These are phyloP conservation scores for Platanthera guangdongensis DNA, from an alignment of 106 monocot species.

Conservation along the genomic window DNA sequence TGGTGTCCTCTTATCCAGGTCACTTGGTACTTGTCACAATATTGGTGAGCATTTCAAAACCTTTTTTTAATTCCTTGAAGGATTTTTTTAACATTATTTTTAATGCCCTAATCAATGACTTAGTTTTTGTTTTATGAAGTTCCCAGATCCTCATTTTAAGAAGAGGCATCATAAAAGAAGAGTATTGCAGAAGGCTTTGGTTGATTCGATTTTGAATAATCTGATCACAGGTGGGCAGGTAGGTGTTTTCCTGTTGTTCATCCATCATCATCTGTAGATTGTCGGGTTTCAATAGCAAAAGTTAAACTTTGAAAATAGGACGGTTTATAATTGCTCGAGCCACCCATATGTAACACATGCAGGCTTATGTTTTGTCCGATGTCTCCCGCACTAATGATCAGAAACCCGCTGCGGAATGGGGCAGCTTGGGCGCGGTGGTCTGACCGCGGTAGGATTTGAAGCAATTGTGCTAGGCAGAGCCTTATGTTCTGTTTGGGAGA, in stretches of 20 bases:
- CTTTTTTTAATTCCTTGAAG: not conserved
- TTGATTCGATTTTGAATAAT: slow-evolving; percentile 67
- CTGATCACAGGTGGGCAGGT: slow-evolving; percentile 64
- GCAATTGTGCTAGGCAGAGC: too few species aligned
- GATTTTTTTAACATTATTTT: not conserved
- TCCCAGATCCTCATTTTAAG: slow-evolving; percentile 93
- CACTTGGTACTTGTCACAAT: slow-evolving; percentile 67
- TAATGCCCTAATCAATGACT: slow-evolving; percentile 3
- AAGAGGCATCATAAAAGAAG: slow-evolving; percentile 88
- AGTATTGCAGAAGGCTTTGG: slow-evolving; percentile 55
- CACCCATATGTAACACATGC: not conserved
- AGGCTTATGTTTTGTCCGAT: too few species aligned
- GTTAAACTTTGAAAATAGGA: not conserved
- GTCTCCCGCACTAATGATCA: too few species aligned
- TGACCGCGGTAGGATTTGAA: too few species aligned
- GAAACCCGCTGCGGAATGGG: too few species aligned
- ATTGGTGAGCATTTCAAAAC: slow-evolving; percentile 42
- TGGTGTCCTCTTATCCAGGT: slow-evolving; percentile 76
- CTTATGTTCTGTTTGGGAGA: too few species aligned
- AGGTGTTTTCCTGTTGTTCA: slow-evolving; percentile 4
- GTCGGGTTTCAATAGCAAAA: too few species aligned
- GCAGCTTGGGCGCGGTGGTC: too few species aligned
- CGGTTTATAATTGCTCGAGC: not conserved
- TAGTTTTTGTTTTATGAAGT: slow-evolving; percentile 27
- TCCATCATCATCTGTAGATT: not conserved